Evolutionary conservation across 805 yeast genomes (phyloP).

Genomic region (Saccharomycopsis lassenensis): DNA sequence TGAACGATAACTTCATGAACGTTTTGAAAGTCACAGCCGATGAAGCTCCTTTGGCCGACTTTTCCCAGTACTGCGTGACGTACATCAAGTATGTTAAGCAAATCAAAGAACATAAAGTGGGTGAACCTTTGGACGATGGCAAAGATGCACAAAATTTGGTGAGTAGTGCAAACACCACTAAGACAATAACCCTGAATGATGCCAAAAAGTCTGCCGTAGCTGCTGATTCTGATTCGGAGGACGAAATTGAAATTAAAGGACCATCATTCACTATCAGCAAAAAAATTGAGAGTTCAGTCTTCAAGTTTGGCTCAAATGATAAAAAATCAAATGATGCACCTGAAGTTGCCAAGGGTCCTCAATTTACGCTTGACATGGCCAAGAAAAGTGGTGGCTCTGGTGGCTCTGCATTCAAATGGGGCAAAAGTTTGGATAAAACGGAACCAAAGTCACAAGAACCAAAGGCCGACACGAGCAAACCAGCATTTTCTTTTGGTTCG

Average conservation of each 20-base stretch:
- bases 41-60: conserved; percentile 18
- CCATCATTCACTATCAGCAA: conserved; percentile 9
- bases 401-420: conserved; percentile 16
- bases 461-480: background rate
- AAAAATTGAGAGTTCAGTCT: background rate
- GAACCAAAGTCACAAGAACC: background rate
- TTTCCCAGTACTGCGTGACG: conserved; percentile 15
- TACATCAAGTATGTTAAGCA: conserved; percentile 16
- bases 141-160: background rate
- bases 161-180: background rate
- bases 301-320: conserved; percentile 10
- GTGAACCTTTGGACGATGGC: no score
- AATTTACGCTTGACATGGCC: conserved; percentile 6
- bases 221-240: conserved; percentile 5
- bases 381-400: background rate
- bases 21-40: conserved; percentile 7
- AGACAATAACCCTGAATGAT: no score
- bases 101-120: conserved; percentile 8
- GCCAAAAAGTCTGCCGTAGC: no score
- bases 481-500: conserved; percentile 3
- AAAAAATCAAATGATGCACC: conserved; percentile 7
- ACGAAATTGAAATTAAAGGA: conserved; percentile 14
- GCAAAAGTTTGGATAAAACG: conserved; percentile 3
- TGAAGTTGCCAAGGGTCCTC: conserved; percentile 12
- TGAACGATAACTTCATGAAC: conserved; percentile 17